Base-by-base conservation (phyloP, 805 yeast species). In the Zygosaccharomyces bisporus region DNA sequence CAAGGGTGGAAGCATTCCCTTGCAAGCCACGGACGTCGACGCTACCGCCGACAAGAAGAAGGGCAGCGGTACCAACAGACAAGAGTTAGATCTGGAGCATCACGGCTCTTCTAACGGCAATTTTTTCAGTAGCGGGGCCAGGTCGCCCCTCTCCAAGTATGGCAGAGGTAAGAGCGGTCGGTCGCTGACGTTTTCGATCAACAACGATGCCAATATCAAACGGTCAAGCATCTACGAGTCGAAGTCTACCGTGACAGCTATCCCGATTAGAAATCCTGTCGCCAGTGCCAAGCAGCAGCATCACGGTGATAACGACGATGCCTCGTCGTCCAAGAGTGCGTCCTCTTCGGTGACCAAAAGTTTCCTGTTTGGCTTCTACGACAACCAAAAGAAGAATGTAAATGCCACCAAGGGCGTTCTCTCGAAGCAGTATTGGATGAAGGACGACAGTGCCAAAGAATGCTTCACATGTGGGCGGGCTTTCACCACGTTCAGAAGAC, bases 341-440 rank as follows among this genome's bases (percentile, higher is more conserved):
- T 60, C 71, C 0, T 70, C 75, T 0, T 69, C 74, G 0, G 47
- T 70, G 46, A 70, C 74, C 0, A 68, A 62, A 47, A 69, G 68
- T 46, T 70, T 70, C 47, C 52, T 71, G 4, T 70, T 68, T 45
- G 73, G 72, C 0, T 70, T 71, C 44, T 64, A 70, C 45, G 47
- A 60, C 34, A 65, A 64, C 47, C 42, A 47, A 12, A 55, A 54
- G 39, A 55, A 56, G 43, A 41, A 53, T 30, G 55, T 54, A 34
- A 43, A 49, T n/a, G 39, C 37, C 19, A 55, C 52, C 30, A 51
- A 57, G 34, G 55, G 54, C 1, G 43, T 70, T 0, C 47, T 71
- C 4, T 69, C 75, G 4, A 76, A 77, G 47, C 91, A 88, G 58
- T 91, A 88, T 61, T 91, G 99, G 99, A 83, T 91, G 87, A 88